phyloP scores from a whole-genome alignment of 495 filamentous ascomycete genomes.

The Neurospora terricola region DNA sequence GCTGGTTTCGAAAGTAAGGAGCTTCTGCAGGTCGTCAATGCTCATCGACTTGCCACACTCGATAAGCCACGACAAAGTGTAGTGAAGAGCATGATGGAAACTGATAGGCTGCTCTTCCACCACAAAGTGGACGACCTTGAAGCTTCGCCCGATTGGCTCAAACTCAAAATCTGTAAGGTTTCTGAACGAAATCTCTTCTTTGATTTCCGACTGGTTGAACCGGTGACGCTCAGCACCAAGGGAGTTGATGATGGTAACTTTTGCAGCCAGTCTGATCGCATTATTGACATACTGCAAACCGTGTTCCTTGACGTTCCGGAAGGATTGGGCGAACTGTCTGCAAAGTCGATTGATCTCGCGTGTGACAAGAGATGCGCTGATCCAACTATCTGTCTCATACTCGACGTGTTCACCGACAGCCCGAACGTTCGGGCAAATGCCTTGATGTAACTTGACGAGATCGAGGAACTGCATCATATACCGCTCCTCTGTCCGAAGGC shows the following conservation, averaged over 20 bases:
- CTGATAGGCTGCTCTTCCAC: slow-evolving; percentile 87
- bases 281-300: slow-evolving; percentile 51
- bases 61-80: slow-evolving; percentile 94
- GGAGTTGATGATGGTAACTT: slow-evolving; percentile 72
- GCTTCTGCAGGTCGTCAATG: slow-evolving; percentile 48
- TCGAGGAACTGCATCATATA: slow-evolving; percentile 94
- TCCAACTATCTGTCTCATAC: slow-evolving; percentile 97
- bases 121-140: slow-evolving; percentile 72
- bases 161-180: slow-evolving; percentile 69
- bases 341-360: slow-evolving; percentile 89
- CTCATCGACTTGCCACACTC: slow-evolving; percentile 76
- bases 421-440: slow-evolving; percentile 87
- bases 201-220: slow-evolving; percentile 83
- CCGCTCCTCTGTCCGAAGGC: slow-evolving; percentile 67
- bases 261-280: slow-evolving; percentile 68
- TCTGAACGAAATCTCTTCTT: slow-evolving; percentile 73
- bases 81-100: slow-evolving; percentile 96
- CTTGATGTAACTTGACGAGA: slow-evolving; percentile 88
- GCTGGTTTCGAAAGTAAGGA: slow-evolving; percentile 50
- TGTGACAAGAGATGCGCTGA: slow-evolving; percentile 87
- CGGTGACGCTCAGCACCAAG: slow-evolving; percentile 79
- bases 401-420: slow-evolving; percentile 93
- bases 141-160: slow-evolving; percentile 46
- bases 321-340: slow-evolving; percentile 78
- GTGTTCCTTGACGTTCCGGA: slow-evolving; percentile 53